Conservation (phyloP, 2,329 filamentous ascomycete genomes). For the Paracoccidioides lutzii region DNA sequence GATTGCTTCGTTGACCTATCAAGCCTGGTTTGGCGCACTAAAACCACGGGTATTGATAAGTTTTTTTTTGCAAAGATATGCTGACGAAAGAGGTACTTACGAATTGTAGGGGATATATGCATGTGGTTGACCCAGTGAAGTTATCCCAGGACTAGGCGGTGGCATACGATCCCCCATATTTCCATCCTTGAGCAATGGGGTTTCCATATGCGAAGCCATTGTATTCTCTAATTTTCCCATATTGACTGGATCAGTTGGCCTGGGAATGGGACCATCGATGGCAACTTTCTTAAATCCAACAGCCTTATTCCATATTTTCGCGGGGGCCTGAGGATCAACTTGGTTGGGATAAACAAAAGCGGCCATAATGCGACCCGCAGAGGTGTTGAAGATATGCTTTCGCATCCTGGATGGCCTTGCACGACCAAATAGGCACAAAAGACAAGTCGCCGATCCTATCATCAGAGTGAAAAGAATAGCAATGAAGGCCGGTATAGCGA, state of each 20-base stretch:
- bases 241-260: conserved; percentile 5
- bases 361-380: conserved; percentile 9
- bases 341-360: conserved; percentile 9
- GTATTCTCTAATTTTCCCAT: conserved; percentile 5
- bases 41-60: neutral
- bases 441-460: conserved; percentile 25
- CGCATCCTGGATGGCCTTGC: conserved; percentile 9
- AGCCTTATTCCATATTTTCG: conserved; percentile 6
- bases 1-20: neutral
- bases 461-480: conserved; percentile 39
- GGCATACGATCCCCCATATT: neutral
- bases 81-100: neutral
- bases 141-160: neutral
- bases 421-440: conserved; percentile 18
- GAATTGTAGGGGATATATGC: neutral
- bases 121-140: neutral
- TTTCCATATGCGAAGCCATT: conserved; percentile 8
- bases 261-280: conserved; percentile 4
- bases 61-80: neutral
- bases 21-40: neutral
- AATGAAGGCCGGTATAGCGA: conserved; percentile 31
- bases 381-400: conserved; percentile 9
- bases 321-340: conserved; percentile 5
- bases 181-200: conserved; percentile 11
- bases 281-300: conserved; percentile 7